Evolutionary conservation across 139 green algal species (phyloP).

Genomic region (Auxenochlorella pyrenoidosa): DNA sequence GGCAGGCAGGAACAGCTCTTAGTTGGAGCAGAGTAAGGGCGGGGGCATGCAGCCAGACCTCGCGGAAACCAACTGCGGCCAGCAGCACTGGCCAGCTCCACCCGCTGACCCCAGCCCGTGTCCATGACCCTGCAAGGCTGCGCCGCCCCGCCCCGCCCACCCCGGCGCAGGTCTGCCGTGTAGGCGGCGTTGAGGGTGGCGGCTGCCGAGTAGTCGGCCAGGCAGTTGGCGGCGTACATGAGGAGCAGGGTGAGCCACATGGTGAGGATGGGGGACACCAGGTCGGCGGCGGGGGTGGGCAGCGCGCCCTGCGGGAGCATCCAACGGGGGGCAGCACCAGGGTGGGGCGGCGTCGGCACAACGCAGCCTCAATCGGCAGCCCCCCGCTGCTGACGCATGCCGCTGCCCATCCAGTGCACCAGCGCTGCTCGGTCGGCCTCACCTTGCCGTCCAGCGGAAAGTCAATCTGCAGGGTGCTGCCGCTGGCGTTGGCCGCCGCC

Average conservation of each 20-base stretch:
- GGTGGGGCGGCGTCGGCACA: background rate
- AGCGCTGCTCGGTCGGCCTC: background rate
- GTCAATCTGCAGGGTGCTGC: constrained; percentile 23
- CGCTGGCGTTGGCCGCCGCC: background rate
- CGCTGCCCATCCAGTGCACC: background rate
- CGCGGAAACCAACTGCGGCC: background rate
- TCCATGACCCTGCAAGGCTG: background rate
- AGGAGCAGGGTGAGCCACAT: constrained; percentile 87
- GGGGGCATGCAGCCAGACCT: background rate
- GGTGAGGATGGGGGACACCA: constrained; percentile 82
- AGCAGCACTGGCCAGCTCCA: too few relatives aligned
- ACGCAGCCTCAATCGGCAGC: background rate
- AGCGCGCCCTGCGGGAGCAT: constrained; percentile 34
- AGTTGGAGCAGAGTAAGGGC: too few relatives aligned
- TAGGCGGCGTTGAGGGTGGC: constrained; percentile 21
- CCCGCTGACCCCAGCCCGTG: too few relatives aligned
- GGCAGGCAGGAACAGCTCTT: background rate
- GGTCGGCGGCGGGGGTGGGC: constrained; percentile 39
- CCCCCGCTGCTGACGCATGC: background rate
- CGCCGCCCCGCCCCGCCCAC: background rate
- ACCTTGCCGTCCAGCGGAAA: constrained; percentile 26
- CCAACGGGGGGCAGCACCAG: background rate
- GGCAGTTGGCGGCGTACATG: constrained; percentile 68
- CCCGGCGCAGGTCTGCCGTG: constrained; percentile 24
- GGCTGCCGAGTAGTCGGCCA: constrained; percentile 27